Evolutionary conservation across 768 basidiomycete species (phyloP).

Genomic region (Crassisporium funariophilum): DNA sequence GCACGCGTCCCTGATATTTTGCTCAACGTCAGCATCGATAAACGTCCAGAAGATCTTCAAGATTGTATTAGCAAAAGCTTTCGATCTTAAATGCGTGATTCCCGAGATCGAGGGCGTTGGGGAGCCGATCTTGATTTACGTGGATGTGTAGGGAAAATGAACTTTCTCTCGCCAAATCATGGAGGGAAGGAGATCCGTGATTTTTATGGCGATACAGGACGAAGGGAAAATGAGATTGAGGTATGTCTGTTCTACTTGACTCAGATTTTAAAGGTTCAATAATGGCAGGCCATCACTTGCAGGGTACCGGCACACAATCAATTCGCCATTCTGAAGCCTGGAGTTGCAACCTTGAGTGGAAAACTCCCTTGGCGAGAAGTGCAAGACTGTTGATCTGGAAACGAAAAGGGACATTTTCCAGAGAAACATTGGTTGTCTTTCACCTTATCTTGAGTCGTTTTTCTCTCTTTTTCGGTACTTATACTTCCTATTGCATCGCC

Average conservation of each 20-base stretch:
- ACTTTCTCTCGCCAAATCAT: constrained; percentile 10
- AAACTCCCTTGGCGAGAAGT: no score
- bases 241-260: no score
- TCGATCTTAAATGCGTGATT: constrained; percentile 98
- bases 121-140: constrained; percentile 93
- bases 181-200: constrained; percentile 3
- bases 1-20: constrained; percentile 99
- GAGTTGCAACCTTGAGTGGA: no score
- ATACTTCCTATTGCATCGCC: constrained; percentile 9
- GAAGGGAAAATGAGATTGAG: constrained; percentile 19
- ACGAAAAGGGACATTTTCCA: neutral
- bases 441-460: constrained; percentile 9
- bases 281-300: no score
- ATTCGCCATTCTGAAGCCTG: no score
- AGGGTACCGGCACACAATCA: no score
- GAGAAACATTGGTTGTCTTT: neutral
- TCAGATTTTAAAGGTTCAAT: no score
- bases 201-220: neutral
- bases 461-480: constrained; percentile 8
- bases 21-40: constrained; percentile 97
- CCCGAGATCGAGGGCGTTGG: constrained; percentile 97
- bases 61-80: constrained; percentile 95
- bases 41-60: constrained; percentile 99
- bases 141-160: constrained; percentile 62
- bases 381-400: no score